Percentiles rank a stretch among this genome's conserved stretches.
Evolutionary conservation across 345 rosid genomes (phyloP).

Genomic region (Sisymbrium irio): DNA sequence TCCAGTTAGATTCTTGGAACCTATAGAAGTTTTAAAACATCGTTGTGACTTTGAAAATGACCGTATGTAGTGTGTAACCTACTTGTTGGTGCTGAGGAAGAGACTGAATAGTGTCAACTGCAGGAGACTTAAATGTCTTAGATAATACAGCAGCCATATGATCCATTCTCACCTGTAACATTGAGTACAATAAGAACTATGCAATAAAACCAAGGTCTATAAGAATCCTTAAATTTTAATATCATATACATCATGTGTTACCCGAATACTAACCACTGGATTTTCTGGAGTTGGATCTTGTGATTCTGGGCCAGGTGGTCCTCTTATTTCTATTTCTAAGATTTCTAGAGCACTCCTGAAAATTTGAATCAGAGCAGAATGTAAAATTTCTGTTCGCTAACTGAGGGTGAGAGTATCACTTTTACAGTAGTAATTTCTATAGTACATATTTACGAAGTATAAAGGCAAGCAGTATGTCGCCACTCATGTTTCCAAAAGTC

Average conservation of each 20-base stretch:
- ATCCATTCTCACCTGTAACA: slow-evolving; percentile 65
- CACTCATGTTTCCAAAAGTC: neutral
- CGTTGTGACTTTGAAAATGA: neutral
- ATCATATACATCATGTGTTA: neutral
- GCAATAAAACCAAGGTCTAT: neutral
- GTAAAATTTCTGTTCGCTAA: neutral
- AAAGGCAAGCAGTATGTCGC: neutral
- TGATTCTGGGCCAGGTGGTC: slow-evolving; percentile 22
- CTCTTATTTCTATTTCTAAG: slow-evolving; percentile 58
- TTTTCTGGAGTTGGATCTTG: slow-evolving; percentile 28
- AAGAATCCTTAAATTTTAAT: neutral
- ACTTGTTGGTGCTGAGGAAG: slow-evolving; percentile 98
- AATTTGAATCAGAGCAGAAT: neutral
- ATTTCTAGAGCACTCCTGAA: slow-evolving; percentile 69
- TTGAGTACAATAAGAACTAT: neutral
- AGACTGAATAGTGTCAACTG: slow-evolving; percentile 74
- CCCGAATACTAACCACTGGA: slow-evolving; percentile 34
- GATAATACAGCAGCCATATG: slow-evolving; percentile 84
- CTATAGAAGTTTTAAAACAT: neutral
- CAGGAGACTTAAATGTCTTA: slow-evolving; percentile 68
- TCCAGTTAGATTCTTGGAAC: neutral
- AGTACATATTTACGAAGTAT: neutral
- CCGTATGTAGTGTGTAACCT: slow-evolving; percentile 15
- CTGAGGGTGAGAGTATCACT: neutral
- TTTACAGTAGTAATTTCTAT: neutral